Evolutionary conservation across 306 rosid species (phyloP).

Genomic region (Rosa lucieae): DNA sequence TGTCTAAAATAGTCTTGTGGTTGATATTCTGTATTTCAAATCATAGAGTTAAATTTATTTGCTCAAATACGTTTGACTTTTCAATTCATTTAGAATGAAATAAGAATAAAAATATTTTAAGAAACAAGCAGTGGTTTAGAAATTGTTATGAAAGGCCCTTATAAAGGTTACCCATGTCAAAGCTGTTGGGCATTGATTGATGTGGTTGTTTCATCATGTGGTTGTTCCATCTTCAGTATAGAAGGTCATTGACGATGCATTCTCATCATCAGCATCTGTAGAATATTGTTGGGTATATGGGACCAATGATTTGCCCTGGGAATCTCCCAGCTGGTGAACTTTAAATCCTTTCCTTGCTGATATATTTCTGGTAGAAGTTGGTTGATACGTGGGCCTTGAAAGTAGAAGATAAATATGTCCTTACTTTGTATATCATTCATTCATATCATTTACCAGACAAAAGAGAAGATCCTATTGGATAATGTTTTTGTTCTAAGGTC

Average conservation of each 20-base stretch:
- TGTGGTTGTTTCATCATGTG: background rate
- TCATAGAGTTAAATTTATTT: no score
- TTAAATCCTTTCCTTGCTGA: background rate
- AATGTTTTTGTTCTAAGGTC: no score
- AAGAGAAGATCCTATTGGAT: no score
- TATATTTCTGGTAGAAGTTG: background rate
- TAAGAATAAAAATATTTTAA: background rate
- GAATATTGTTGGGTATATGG: background rate
- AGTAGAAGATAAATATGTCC: background rate
- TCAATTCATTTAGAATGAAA: no score
- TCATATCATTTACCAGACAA: no score
- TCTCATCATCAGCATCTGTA: background rate
- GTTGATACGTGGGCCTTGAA: background rate
- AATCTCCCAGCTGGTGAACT: background rate
- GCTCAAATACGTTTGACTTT: no score
- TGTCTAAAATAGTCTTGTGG: background rate
- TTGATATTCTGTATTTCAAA: background rate
- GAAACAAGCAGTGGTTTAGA: background rate
- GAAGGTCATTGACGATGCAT: background rate
- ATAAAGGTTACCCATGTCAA: background rate
- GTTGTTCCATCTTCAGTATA: background rate
- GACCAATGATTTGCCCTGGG: background rate
- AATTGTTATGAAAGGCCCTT: background rate
- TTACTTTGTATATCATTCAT: background rate
- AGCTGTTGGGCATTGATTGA: background rate